Base-by-base conservation (phyloP, 257 asterid species). In the Verbena officinalis region DNA sequence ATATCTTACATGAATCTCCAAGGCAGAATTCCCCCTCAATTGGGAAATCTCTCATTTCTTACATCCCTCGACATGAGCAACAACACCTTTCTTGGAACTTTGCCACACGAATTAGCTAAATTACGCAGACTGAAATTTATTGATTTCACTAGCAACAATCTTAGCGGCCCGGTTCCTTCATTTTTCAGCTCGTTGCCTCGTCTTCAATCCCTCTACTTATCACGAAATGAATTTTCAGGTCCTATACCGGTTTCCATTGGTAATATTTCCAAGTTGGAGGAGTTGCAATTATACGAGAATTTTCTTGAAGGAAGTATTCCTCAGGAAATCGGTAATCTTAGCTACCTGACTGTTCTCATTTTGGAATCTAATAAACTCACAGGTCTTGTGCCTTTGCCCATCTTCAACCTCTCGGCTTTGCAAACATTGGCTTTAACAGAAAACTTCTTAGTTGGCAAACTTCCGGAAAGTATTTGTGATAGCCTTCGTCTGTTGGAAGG, bases 1-100 rank as follows among this genome's bases (percentile, higher is more conserved):
- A 16, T 77, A 9, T 70, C 77, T 1, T 11, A 38, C 4, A 55
- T 77, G 80, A 49, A 30, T 0, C 74, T 80, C 4, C 3, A 36
- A 0, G 82, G 85, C 8, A 45, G 34, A 19, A 55, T 80, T 20
- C 69, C 83, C 0, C 75, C 83, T 0, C 55, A 67, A 1, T 10
- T 80, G 4, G 86, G 79, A 0, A 33, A 68, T 42, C 74, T 80
- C 6, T 73, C 86, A 3, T 77, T 80, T 52, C 83, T 80, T 1
- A 12, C 15, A 2, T 59, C 66, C 4, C 70, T 77, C 13, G 34
- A 51, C 20, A 24, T 68, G 38, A 46, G 62, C 8, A 23, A 51
- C 50, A 80, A 77, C 75, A 34, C 38, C 48, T 42, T 42, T 16
- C 11, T 5, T 42, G 48, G 16, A 1, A 10, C 2, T 11, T 42